phyloP scores from a whole-genome alignment of 164 flowering plant genomes.

The Amborella trichopoda region DNA sequence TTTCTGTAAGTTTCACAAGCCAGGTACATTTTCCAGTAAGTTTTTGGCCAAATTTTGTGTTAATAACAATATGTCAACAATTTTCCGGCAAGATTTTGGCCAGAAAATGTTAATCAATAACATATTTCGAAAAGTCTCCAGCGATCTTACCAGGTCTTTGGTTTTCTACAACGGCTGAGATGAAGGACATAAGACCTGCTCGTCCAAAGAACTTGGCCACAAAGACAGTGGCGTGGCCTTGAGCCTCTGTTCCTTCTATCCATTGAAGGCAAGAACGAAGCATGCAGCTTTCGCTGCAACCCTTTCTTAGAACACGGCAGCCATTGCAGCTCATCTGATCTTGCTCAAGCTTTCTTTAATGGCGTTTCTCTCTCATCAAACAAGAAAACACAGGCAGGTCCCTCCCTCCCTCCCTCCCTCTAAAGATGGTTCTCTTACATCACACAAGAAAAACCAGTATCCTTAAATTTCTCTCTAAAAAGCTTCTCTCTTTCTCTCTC shows the following conservation, averaged over 20 bases:
- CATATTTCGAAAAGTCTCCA: neutral
- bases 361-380: neutral
- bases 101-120: neutral
- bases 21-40: no score
- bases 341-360: no score
- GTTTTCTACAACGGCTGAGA: slow-evolving; percentile 38
- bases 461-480: no score
- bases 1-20: no score
- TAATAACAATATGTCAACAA: no score
- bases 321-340: slow-evolving; percentile 95
- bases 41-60: no score
- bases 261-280: slow-evolving; percentile 55
- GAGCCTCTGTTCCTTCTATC: slow-evolving; percentile 60
- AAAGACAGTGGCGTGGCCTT: slow-evolving; percentile 54
- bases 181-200: slow-evolving; percentile 57
- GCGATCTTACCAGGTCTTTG: slow-evolving; percentile 53
- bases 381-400: neutral
- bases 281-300: slow-evolving; percentile 64
- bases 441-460: no score
- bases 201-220: slow-evolving; percentile 76
- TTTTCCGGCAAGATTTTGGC: no score
- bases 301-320: slow-evolving; percentile 68
- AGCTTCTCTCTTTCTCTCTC: no score
- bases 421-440: no score
- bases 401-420: neutral